Base-by-base conservation (phyloP, 805 yeast genomes). In the Suhomyces canberraensis region DNA sequence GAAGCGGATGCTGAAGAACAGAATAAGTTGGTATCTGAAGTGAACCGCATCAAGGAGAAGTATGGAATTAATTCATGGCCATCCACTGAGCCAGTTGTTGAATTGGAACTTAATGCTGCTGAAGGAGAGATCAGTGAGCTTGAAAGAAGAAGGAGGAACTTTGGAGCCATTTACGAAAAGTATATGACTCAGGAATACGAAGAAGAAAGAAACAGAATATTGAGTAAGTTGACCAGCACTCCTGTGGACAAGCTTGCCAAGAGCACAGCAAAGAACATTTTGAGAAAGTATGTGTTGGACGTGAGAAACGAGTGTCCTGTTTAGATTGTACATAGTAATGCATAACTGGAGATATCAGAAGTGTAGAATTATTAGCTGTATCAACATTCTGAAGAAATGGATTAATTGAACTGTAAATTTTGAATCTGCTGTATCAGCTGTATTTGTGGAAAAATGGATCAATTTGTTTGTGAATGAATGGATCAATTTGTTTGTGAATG, bases 261-360 rank as follows among this genome's bases (percentile, higher is more conserved):
- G 35, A 71, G 71, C 56, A 77, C 81, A 16, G 78, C 72, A 54
- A 86, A 84, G 66, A 89, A 89, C 58, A 60, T 86, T 31, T 59
- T 85, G 48, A 74, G 88, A 55, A 85, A 84, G 60, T 81, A 73
- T 56, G 63, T 79, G 18, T 62, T 74, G 47, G 64, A 67, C 47
- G 50, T 40, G 2, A 28, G 29, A 16, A 45, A 45, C 31, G 36
- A 31, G 29, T 25, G 31, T 29, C 41, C 41, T 15, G 43, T 28
- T 9, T 31, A 31, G 35, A n/a, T n/a, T n/a, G n/a, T n/a, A n/a
- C n/a, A n/a, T n/a, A n/a, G n/a, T n/a, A n/a, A n/a, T n/a, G n/a
- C n/a, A n/a, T n/a, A n/a, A n/a, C n/a, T n/a, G n/a, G n/a, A n/a
- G n/a, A n/a, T n/a, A n/a, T n/a, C n/a, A n/a, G n/a, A n/a, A n/a